phyloP scores from a whole-genome alignment of 2,329 filamentous ascomycete species.

The Penicillium sp. region DNA sequence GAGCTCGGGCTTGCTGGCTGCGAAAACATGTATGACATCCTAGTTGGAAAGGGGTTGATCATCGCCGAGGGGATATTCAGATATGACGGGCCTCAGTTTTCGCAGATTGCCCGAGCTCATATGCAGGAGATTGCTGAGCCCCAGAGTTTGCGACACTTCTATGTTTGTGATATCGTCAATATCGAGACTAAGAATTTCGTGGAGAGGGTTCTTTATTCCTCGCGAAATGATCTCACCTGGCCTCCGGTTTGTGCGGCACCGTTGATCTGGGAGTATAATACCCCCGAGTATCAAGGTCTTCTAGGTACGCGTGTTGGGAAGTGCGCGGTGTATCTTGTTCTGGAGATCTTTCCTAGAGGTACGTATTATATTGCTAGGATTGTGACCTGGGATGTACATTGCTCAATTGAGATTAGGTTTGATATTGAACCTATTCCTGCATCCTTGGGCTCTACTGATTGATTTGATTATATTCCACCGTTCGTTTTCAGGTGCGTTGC shows the following conservation, averaged over 20 bases:
- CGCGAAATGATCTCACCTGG: not conserved
- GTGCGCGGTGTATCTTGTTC: not conserved
- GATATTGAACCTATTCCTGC: slow-evolving; percentile 4
- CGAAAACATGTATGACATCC: not conserved
- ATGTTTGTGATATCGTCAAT: not conserved
- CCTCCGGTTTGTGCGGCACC: not conserved
- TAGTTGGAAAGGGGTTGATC: not conserved
- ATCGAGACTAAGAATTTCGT: not conserved
- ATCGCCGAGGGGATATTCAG: not conserved
- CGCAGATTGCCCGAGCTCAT: not conserved
- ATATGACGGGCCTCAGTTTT: not conserved
- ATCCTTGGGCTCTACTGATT: not conserved
- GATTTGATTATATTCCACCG: not conserved
- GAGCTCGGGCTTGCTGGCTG: not conserved
- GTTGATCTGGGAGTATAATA: not conserved
- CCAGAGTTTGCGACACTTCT: not conserved
- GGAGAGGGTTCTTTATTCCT: not conserved
- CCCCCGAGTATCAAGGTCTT: slow-evolving; percentile 1
- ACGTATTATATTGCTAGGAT: slow-evolving; percentile 4
- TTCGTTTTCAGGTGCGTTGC: not conserved
- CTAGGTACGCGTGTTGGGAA: slow-evolving; percentile 3
- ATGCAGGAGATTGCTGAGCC: not conserved
- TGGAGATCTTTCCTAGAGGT: not conserved
- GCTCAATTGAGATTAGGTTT: slow-evolving; percentile 1
- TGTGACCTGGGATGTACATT: not conserved